A percentile compares a stretch with the other conserved stretches of the same genome.
Conservation (phyloP, 345 rosid genomes). For the Brassica rapa region DNA sequence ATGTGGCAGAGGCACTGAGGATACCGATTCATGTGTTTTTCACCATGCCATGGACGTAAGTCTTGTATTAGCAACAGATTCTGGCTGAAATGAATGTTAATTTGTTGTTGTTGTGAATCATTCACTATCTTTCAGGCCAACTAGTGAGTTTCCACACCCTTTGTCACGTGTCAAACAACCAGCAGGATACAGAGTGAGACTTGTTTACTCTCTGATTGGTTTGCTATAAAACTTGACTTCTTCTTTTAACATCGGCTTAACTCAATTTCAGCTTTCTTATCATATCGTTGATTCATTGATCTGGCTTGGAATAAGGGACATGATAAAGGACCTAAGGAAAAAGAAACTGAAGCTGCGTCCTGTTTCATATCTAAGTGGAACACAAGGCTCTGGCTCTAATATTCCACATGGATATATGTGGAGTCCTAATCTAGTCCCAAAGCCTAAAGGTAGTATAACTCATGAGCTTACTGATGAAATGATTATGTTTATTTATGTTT, state of each 20-base stretch:
- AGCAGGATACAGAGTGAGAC: slow-evolving; percentile 93
- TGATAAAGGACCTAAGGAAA: slow-evolving; percentile 90
- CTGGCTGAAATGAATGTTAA: slow-evolving; percentile 22
- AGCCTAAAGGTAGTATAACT: slow-evolving; percentile 79
- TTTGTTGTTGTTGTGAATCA: slow-evolving; percentile 28
- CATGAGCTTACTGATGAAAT: slow-evolving; percentile 2
- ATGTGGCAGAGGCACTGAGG: slow-evolving; percentile 93
- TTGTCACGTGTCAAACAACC: slow-evolving; percentile 96
- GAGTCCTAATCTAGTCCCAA: slow-evolving; percentile 99
- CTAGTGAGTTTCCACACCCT: slow-evolving; percentile 97
- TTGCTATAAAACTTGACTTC: slow-evolving; percentile 11
- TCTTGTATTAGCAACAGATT: slow-evolving; percentile 56
- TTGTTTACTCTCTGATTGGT: slow-evolving; percentile 22
- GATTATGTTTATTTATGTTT: background rate
- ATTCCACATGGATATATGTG: slow-evolving; percentile 95
- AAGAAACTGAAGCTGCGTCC: slow-evolving; percentile 91
- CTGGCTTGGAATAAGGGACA: slow-evolving; percentile 98
- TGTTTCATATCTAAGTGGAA: slow-evolving; percentile 96
- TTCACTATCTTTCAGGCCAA: slow-evolving; percentile 66
- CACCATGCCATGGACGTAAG: slow-evolving; percentile 99
- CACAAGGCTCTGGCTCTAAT: slow-evolving; percentile 82
- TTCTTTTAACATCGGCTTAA: background rate
- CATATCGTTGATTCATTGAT: slow-evolving; percentile 95
- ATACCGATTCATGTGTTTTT: slow-evolving; percentile 93
- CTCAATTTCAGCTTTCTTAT: slow-evolving; percentile 70